These are phyloP conservation scores for Dictyostelium citrinum DNA, from an alignment of 78 protist genomes.

Conservation along the genomic window DNA sequence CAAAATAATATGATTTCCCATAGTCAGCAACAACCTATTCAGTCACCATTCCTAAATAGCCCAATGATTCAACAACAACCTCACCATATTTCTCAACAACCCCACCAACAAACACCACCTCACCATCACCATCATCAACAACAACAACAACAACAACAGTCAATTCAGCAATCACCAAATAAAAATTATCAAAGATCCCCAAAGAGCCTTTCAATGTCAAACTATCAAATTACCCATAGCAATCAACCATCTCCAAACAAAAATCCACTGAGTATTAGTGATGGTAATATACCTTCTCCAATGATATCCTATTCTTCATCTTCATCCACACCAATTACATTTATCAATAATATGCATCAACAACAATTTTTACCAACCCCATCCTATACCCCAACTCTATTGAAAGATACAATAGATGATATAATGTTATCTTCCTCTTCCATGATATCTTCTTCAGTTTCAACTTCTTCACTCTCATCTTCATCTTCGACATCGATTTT, in stretches of 20 bases:
- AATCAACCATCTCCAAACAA: neutral
- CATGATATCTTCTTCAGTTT: neutral
- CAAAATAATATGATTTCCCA: neutral
- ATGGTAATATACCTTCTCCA: neutral
- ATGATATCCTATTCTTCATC: slow-evolving; percentile 30
- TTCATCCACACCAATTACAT: slow-evolving; percentile 36
- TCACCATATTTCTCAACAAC: neutral
- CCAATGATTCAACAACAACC: neutral
- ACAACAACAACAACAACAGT: neutral
- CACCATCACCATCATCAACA: neutral
- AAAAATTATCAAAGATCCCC: neutral
- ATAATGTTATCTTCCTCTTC: neutral
- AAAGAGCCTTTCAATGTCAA: neutral
- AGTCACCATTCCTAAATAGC: neutral
- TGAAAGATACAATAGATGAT: neutral
- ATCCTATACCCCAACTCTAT: neutral
- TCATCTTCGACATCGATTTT: neutral
- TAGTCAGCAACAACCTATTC: neutral
- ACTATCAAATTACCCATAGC: neutral
- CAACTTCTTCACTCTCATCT: neutral
- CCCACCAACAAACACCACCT: neutral
- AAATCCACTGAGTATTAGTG: neutral
- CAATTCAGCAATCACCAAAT: neutral
- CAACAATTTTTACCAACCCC: slow-evolving; percentile 1
- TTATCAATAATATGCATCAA: neutral